phyloP scores from a whole-genome alignment of 352 stramenopile species.

The Poterioochromonas sp. region DNA sequence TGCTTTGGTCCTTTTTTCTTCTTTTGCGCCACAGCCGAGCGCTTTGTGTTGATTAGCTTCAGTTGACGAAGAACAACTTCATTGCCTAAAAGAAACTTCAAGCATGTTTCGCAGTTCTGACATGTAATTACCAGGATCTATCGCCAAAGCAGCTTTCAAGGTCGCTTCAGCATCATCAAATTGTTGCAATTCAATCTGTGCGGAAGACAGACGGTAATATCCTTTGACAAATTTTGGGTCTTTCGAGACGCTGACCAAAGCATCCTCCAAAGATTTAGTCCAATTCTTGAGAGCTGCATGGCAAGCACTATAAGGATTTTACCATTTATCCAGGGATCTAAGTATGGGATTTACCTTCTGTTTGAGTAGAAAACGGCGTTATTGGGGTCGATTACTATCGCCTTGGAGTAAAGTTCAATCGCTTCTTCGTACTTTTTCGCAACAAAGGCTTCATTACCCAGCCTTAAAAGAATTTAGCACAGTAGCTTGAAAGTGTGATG shows the following conservation, averaged over 20 bases:
- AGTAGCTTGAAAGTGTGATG: too few relatives aligned
- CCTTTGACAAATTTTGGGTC: constrained; percentile 24
- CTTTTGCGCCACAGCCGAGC: neutral
- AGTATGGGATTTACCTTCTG: neutral
- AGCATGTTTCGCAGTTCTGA: neutral
- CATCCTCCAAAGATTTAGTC: constrained; percentile 5
- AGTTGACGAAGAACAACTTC: neutral
- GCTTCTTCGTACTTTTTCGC: constrained; percentile 25
- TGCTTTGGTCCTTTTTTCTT: neutral
- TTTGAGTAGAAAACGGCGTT: constrained; percentile 27
- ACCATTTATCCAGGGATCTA: neutral
- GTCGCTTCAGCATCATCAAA: constrained; percentile 23
- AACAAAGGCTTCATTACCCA: constrained; percentile 23
- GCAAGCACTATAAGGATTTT: constrained; percentile 5
- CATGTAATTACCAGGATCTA: neutral
- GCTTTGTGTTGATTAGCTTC: neutral
- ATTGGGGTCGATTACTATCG: neutral
- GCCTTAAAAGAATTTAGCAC: neutral
- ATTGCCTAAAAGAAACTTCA: neutral
- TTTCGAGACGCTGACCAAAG: constrained; percentile 2
- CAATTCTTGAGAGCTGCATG: constrained; percentile 7
- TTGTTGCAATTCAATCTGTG: neutral
- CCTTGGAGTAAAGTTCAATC: neutral
- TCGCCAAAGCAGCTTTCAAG: neutral
- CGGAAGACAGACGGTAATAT: constrained; percentile 3